phyloP scores from a whole-genome alignment of 305 asterid species.

The Fraxinus paxiana region DNA sequence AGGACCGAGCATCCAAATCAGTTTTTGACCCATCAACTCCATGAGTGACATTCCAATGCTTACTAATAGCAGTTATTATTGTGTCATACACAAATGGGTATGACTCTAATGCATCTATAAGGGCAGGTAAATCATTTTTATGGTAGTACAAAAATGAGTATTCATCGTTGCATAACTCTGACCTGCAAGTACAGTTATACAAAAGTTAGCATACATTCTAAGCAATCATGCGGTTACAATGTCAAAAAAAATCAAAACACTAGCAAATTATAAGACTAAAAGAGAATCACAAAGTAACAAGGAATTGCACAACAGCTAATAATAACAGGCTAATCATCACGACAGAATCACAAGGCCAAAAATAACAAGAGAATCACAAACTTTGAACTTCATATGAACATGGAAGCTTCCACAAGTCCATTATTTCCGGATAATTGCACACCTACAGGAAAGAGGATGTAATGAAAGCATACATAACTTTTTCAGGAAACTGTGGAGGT shows the following conservation, averaged over 20 bases:
- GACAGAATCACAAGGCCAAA: not conserved
- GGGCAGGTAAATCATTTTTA: constrained; percentile 51
- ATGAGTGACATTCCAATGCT: constrained; percentile 53
- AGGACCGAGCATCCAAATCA: constrained; percentile 36
- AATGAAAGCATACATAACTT: not conserved
- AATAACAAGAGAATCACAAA: not conserved
- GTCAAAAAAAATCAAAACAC: not conserved
- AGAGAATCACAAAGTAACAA: constrained; percentile 2
- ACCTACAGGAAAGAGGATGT: not conserved
- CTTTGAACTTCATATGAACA: not conserved
- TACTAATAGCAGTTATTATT: constrained; percentile 30
- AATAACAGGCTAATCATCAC: not conserved
- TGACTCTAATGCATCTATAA: constrained; percentile 59
- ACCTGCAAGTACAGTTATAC: constrained; percentile 49
- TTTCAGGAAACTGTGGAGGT: not conserved
- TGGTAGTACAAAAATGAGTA: constrained; percentile 50
- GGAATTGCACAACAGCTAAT: not conserved
- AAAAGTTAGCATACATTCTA: constrained; percentile 21
- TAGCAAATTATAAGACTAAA: constrained; percentile 6
- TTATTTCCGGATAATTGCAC: not conserved
- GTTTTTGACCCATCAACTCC: constrained; percentile 41
- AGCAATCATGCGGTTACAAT: not conserved
- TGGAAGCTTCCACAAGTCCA: not conserved
- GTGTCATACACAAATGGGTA: constrained; percentile 36
- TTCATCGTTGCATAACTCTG: constrained; percentile 49